Conservation (phyloP, 768 basidiomycete genomes). For the Auricularia cornea region DNA sequence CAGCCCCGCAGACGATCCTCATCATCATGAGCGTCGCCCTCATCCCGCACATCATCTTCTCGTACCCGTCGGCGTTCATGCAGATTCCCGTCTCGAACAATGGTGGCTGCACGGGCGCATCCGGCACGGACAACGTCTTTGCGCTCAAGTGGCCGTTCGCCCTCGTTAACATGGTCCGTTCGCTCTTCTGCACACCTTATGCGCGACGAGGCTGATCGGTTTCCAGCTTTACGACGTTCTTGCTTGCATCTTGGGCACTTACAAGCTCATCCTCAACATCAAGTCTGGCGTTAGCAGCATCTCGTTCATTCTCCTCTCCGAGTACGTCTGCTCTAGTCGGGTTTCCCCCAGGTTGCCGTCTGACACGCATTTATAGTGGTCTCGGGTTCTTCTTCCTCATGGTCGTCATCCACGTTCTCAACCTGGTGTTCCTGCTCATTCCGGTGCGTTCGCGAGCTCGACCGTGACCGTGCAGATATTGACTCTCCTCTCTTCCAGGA, state of each 20-base stretch:
- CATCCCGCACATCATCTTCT: background rate
- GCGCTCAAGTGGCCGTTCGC: slow-evolving; percentile 1
- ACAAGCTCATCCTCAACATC: background rate
- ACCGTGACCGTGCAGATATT: too few relatives aligned
- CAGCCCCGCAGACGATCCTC: background rate
- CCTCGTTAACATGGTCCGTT: background rate
- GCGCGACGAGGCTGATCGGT: background rate
- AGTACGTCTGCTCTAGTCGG: background rate
- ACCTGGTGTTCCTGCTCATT: background rate
- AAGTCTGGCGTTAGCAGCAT: background rate
- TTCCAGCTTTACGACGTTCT: background rate
- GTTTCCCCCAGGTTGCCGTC: background rate
- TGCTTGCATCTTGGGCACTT: background rate
- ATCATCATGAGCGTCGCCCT: slow-evolving; percentile 1
- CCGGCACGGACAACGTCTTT: background rate
- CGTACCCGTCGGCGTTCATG: background rate
- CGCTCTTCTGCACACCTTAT: background rate
- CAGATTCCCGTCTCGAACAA: background rate
- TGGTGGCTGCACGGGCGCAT: background rate
- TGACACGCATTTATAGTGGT: background rate
- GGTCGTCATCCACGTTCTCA: background rate
- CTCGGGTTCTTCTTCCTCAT: slow-evolving; percentile 1
- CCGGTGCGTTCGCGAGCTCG: background rate
- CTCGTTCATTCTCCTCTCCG: background rate
- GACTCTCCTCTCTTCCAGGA: background rate